Conservation (phyloP, 257 asterid species). For the Nicotiana otophora region DNA sequence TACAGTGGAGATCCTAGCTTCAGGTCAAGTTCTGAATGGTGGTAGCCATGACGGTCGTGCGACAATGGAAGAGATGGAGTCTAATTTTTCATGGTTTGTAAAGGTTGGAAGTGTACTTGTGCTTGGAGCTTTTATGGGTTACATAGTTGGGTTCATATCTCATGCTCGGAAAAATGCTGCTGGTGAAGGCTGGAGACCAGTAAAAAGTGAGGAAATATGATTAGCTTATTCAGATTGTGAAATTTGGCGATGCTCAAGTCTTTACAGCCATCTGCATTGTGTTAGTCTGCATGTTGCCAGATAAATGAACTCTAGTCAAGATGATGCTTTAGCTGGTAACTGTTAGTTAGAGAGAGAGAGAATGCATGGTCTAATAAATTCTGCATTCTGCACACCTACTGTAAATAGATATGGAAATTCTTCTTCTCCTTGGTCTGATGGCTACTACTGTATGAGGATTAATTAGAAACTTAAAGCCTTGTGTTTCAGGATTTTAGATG, state of each 20-base stretch:
- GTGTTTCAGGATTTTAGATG: not conserved
- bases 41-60: slow-evolving; percentile 5
- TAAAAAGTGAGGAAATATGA: slow-evolving; percentile 47
- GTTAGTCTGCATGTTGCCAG: not conserved
- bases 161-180: slow-evolving; percentile 34
- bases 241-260: not conserved
- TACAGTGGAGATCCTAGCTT: slow-evolving; percentile 69
- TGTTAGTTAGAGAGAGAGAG: not conserved
- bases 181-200: slow-evolving; percentile 51
- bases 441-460: not conserved
- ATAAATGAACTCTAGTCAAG: not conserved
- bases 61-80: not conserved
- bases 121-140: slow-evolving; percentile 75
- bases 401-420: not conserved
- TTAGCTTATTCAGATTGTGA: not conserved
- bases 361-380: not conserved
- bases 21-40: slow-evolving; percentile 60
- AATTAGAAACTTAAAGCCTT: not conserved
- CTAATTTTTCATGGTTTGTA: slow-evolving; percentile 47
- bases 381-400: not conserved
- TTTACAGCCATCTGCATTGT: not conserved
- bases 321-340: not conserved
- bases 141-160: slow-evolving; percentile 51
- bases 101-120: slow-evolving; percentile 45
- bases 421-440: not conserved